These are phyloP conservation scores for Suhomyces canberraensis DNA, from an alignment of 805 yeast genomes.

Conservation along the genomic window DNA sequence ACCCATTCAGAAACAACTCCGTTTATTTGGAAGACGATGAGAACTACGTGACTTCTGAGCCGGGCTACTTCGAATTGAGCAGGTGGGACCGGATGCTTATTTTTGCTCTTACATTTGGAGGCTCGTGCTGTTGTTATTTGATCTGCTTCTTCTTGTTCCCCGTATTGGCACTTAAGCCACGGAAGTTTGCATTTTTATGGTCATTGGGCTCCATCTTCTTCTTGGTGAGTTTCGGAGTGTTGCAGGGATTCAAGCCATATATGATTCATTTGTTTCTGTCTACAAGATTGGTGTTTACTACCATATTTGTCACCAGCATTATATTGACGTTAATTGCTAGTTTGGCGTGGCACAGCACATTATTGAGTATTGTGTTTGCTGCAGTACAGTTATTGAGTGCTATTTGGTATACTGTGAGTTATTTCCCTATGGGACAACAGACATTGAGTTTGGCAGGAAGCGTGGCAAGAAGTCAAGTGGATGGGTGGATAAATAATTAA, in stretches of 20 bases:
- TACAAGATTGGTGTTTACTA: slow-evolving; percentile 37
- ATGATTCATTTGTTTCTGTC: slow-evolving; percentile 41
- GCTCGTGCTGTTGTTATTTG: slow-evolving; percentile 38
- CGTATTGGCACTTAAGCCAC: slow-evolving; percentile 38
- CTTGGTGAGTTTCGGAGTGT: slow-evolving; percentile 44
- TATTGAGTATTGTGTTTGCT: slow-evolving; percentile 41
- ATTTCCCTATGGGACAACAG: slow-evolving; percentile 46
- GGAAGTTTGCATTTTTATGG: slow-evolving; percentile 47
- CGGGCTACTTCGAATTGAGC: slow-evolving; percentile 42
- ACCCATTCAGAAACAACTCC: slow-evolving; percentile 37
- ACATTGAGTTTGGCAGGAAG: slow-evolving; percentile 40
- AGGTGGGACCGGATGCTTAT: slow-evolving; percentile 47
- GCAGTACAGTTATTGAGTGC: slow-evolving; percentile 39
- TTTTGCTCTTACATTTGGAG: slow-evolving; percentile 43
- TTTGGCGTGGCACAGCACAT: slow-evolving; percentile 34
- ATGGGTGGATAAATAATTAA: slow-evolving; percentile 33
- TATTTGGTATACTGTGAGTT: slow-evolving; percentile 45
- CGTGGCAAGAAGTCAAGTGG: slow-evolving; percentile 44
- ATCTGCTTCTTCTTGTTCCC: slow-evolving; percentile 45
- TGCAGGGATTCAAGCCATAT: slow-evolving; percentile 41
- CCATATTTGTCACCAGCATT: slow-evolving; percentile 37
- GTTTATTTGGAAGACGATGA: slow-evolving; percentile 42
- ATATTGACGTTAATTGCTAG: slow-evolving; percentile 37
- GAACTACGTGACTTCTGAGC: slow-evolving; percentile 41
- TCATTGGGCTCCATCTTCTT: slow-evolving; percentile 45